Conservation (phyloP, 2,329 filamentous ascomycete genomes). For the Onygena corvina region DNA sequence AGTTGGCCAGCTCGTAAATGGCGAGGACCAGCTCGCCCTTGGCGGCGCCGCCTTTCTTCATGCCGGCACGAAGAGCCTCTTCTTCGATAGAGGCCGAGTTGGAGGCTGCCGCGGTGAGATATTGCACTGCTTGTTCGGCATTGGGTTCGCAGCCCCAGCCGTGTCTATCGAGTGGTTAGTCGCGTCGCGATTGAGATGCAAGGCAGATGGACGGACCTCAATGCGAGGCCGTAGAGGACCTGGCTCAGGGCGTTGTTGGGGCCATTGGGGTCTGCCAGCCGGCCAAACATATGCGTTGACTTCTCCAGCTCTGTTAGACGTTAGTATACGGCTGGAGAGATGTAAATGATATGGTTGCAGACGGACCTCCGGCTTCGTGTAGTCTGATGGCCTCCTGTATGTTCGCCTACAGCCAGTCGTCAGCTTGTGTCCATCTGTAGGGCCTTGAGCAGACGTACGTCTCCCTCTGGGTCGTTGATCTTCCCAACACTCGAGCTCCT, state of each 20-base stretch:
- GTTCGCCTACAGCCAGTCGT: conserved; percentile 34
- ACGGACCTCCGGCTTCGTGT: conserved; percentile 62
- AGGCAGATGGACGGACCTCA: conserved; percentile 49
- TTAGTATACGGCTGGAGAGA: neutral
- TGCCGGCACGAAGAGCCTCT: conserved; percentile 69
- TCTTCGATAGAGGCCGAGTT: conserved; percentile 83
- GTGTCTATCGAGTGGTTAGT: conserved; percentile 45
- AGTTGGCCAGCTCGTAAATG: conserved; percentile 70
- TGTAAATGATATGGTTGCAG: neutral
- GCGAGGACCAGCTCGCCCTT: conserved; percentile 94
- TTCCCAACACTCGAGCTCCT: conserved; percentile 26
- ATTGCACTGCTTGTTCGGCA: conserved; percentile 61
- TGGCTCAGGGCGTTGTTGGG: conserved; percentile 89
- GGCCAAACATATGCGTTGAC: conserved; percentile 76
- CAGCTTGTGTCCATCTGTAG: neutral
- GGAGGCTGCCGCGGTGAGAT: conserved; percentile 75
- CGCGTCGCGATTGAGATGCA: conserved; percentile 6
- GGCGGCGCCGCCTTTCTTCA: conserved; percentile 84
- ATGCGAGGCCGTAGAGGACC: conserved; percentile 84
- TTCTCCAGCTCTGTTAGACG: conserved; percentile 49
- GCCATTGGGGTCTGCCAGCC: conserved; percentile 68
- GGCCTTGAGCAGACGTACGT: conserved; percentile 22
- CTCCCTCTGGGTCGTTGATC: conserved; percentile 24
- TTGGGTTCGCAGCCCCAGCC: conserved; percentile 80
- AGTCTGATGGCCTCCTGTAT: conserved; percentile 94